These are phyloP conservation scores for Myxozyma mucilagina DNA, from an alignment of 805 yeast genomes.

Conservation along the genomic window DNA sequence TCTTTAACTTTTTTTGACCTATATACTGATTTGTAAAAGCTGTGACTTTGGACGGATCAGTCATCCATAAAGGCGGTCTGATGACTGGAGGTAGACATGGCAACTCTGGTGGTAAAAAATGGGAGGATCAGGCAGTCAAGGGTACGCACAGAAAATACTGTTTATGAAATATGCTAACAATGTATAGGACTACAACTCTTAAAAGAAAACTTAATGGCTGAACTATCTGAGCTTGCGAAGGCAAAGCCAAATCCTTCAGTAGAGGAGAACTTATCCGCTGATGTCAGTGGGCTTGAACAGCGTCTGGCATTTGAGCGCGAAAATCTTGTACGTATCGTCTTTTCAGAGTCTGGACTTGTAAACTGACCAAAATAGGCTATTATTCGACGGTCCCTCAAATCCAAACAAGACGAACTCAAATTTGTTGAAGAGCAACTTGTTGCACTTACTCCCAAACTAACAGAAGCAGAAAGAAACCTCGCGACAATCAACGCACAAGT, in stretches of 20 bases:
- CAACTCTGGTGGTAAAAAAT: conserved; percentile 51
- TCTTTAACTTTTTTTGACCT: not conserved
- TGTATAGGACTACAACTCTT: conserved; percentile 53
- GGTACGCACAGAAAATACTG: not conserved
- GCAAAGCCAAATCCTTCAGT: conserved; percentile 55
- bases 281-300: conserved; percentile 50
- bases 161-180: not conserved
- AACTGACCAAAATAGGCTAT: conserved; percentile 3
- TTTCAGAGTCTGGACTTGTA: not conserved
- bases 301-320: conserved; percentile 39
- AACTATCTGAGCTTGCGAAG: conserved; percentile 50
- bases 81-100: conserved; percentile 86
- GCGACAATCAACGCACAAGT: conserved; percentile 38
- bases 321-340: conserved; percentile 33
- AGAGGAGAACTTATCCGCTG: conserved; percentile 60
- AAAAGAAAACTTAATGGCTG: conserved; percentile 54
- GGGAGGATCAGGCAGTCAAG: conserved; percentile 57
- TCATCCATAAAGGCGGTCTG: conserved; percentile 80
- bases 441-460: conserved; percentile 49
- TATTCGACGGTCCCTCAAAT: conserved; percentile 33
- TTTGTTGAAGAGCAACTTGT: conserved; percentile 24
- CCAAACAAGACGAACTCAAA: conserved; percentile 36
- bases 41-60: conserved; percentile 80
- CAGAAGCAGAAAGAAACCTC: conserved; percentile 37
- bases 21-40: conserved; percentile 36